Percentiles rank a stretch among this genome's conserved stretches.
Conservation (phyloP, 768 basidiomycete genomes). For the Boletus rex-veris region DNA sequence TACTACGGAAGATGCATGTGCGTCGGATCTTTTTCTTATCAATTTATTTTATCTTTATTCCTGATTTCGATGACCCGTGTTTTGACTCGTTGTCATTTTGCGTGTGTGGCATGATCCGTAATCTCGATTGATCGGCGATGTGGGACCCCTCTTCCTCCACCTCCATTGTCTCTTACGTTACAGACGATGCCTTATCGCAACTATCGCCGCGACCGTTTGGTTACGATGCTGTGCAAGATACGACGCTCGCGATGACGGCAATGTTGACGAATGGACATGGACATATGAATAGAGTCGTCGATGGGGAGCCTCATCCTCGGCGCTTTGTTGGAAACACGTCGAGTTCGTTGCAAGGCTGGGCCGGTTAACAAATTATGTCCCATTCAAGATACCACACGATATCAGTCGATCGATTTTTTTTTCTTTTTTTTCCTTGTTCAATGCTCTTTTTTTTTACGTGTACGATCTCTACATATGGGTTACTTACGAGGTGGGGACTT, state of each 20-base stretch:
- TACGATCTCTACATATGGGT: constrained; percentile 9
- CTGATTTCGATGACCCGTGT: not conserved
- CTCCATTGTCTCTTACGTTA: too few species aligned
- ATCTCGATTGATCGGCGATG: not conserved
- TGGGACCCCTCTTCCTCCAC: not conserved
- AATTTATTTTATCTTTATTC: constrained; percentile 1
- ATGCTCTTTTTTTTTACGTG: not conserved
- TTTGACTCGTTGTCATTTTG: not conserved
- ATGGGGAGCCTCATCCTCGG: not conserved
- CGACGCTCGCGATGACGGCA: not conserved
- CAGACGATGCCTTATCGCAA: constrained; percentile 12
- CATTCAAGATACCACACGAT: not conserved
- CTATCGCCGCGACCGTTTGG: constrained; percentile 4
- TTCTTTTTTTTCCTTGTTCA: not conserved
- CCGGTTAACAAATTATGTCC: constrained; percentile 11
- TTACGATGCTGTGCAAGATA: constrained; percentile 11
- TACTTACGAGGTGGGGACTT: constrained; percentile 14
- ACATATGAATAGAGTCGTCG: not conserved
- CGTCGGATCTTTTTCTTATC: constrained; percentile 17
- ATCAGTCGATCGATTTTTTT: not conserved
- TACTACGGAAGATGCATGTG: constrained; percentile 24
- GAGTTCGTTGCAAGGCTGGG: constrained; percentile 31
- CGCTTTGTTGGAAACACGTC: constrained; percentile 19
- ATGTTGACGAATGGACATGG: not conserved
- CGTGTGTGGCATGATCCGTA: constrained; percentile 5